These are phyloP conservation scores for Perkinsus chesapeaki DNA, from an alignment of 169 alveolate species.

Conservation along the genomic window DNA sequence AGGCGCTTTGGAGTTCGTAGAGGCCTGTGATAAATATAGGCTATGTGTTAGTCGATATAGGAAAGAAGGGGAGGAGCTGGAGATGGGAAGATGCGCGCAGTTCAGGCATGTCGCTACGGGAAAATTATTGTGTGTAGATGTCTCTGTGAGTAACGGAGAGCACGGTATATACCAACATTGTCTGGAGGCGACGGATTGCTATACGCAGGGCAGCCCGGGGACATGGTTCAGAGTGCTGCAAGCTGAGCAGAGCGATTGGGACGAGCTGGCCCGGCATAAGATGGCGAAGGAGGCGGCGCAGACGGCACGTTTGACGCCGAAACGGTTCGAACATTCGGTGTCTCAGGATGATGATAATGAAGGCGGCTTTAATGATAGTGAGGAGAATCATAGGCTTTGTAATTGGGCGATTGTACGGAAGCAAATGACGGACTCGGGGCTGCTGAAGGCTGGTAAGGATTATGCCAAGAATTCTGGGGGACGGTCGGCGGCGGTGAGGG, in stretches of 20 bases:
- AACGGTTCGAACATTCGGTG: neutral
- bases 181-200: neutral
- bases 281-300: neutral
- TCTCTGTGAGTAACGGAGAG: neutral
- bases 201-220: neutral
- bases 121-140: neutral
- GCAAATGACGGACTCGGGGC: neutral
- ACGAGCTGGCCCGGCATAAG: neutral
- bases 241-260: neutral
- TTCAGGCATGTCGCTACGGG: neutral
- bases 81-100: neutral
- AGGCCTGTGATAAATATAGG: neutral
- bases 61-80: neutral
- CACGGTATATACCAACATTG: neutral
- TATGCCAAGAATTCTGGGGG: neutral
- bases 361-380: neutral
- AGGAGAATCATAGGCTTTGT: neutral
- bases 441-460: neutral
- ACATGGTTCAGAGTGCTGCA: neutral
- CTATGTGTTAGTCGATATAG: neutral
- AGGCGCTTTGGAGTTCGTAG: neutral
- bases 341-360: neutral
- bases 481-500: neutral
- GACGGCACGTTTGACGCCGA: neutral
- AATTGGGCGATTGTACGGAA: neutral